Evolutionary conservation across 2,329 filamentous ascomycete genomes (phyloP).

Genomic region (Colletotrichum cordylinicola): DNA sequence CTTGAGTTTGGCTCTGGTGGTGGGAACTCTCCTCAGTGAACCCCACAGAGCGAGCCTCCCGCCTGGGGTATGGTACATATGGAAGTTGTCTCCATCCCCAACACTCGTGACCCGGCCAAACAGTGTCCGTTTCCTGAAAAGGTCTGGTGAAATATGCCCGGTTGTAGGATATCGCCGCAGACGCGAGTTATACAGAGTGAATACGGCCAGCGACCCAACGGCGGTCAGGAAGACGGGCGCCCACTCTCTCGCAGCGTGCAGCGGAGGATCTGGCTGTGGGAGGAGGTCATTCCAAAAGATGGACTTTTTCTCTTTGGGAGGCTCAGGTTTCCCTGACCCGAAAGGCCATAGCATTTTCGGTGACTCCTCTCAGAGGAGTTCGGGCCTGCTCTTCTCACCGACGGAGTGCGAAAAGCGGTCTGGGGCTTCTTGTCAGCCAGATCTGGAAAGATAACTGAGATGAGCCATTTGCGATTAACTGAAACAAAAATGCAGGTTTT

Average conservation of each 20-base stretch:
- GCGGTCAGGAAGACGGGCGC: slow-evolving; percentile 49
- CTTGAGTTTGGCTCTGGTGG: slow-evolving; percentile 70
- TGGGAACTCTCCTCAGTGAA: slow-evolving; percentile 82
- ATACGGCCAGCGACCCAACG: slow-evolving; percentile 55
- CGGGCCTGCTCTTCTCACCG: background rate
- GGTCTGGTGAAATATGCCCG: slow-evolving; percentile 74
- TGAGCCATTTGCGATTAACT: background rate
- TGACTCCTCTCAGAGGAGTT: slow-evolving; percentile 2
- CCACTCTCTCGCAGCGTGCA: slow-evolving; percentile 61
- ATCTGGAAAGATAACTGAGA: background rate
- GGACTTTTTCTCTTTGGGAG: slow-evolving; percentile 29
- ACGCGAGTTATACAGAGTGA: slow-evolving; percentile 74
- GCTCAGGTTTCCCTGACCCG: slow-evolving; percentile 4
- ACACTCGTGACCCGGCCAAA: slow-evolving; percentile 91
- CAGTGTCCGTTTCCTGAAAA: slow-evolving; percentile 77
- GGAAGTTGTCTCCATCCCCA: slow-evolving; percentile 95
- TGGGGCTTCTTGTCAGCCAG: background rate
- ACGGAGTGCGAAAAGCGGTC: background rate
- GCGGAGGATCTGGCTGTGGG: slow-evolving; percentile 32
- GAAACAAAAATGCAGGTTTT: background rate
- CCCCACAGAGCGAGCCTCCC: slow-evolving; percentile 88
- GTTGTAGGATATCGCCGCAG: slow-evolving; percentile 84
- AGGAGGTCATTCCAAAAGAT: slow-evolving; percentile 21
- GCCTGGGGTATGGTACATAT: slow-evolving; percentile 94
- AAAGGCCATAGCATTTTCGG: slow-evolving; percentile 37